Percentiles rank a stretch among this genome's conserved stretches.
phyloP scores from a whole-genome alignment of 202 grass and related monocot species.

The Eragrostis tef region DNA sequence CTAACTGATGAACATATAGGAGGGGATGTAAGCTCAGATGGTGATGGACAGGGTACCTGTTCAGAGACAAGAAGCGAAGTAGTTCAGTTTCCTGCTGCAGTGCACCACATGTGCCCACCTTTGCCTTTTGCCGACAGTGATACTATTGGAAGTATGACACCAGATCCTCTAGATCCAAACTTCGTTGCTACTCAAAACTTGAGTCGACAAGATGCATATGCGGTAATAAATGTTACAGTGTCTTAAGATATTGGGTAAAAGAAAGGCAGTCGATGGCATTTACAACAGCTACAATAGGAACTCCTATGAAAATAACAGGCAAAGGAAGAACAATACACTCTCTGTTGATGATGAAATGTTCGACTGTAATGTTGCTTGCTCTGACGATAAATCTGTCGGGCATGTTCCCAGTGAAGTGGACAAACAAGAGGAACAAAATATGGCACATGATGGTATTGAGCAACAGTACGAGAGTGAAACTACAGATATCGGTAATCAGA shows the following conservation, averaged over 20 bases:
- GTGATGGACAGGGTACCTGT: too few relatives aligned
- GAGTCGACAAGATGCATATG: constrained; percentile 4
- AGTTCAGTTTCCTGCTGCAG: constrained; percentile 28
- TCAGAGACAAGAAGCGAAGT: constrained; percentile 30
- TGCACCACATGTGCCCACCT: constrained; percentile 3
- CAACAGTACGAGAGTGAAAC: too few relatives aligned
- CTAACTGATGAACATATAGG: too few relatives aligned
- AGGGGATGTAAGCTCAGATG: too few relatives aligned
- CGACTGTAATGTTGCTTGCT: too few relatives aligned
- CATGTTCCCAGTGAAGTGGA: too few relatives aligned
- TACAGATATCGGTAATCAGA: too few relatives aligned
- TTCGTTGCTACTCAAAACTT: constrained; percentile 4
- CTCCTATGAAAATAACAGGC: constrained; percentile 27
- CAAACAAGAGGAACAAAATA: too few relatives aligned
- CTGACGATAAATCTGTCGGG: too few relatives aligned
- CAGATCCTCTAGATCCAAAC: constrained; percentile 29
- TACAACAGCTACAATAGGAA: neutral
- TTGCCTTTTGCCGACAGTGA: constrained; percentile 20
- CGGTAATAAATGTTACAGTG: neutral
- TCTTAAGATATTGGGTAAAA: constrained; percentile 28
- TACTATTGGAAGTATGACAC: constrained; percentile 19
- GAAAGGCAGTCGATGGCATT: constrained; percentile 30
- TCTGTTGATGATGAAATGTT: neutral
- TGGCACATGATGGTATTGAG: too few relatives aligned
- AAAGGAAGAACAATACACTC: neutral